Base-by-base conservation (phyloP, 805 yeast genomes). In the Soucietia sequanensis region DNA sequence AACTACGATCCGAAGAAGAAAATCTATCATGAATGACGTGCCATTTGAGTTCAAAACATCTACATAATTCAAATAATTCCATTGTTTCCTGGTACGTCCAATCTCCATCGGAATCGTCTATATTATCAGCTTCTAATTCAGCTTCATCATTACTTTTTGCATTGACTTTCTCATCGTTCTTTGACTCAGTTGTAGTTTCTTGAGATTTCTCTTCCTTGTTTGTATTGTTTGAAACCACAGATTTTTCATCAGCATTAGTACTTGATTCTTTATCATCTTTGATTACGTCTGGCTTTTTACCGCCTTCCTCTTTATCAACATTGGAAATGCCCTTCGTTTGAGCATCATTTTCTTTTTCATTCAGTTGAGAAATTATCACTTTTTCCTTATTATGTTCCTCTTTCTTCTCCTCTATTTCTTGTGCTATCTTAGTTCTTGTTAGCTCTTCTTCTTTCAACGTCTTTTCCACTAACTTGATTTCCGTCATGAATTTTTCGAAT, bases 1-100 rank as follows among this genome's bases (percentile, higher is more conserved):
- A 42, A 0, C 80, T 53, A 20, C 93, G 50, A 29, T 33, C 40
- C 3, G 41, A 38, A 30, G 42, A 65, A 11, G 61, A 62, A 48
- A 68, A 76, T 42, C 87, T 69, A 42, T 87, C 90, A 38, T 76
- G 70, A 30, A 86, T 76, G 6, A 81, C 74, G 20, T 76, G 71
- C 78, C 93, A 78, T 39, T 86, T 68, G 47, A 84, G 65, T 48
- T 84, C 90, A 38, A 61, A 60, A 60, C 62, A 70, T 42, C 60
- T 67, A 54, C 84, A 85, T 12, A 86, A 62, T 2, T 80, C 83
- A 56, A 91, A 89, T n/a, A 93, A 62, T 42, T 84, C 80, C 24
- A 66, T 65, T 0, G 96, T 86, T 57, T 93, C 97, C 31, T 80
- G 81, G 44, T 72, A 84, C 3, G 75, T 62, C 96, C 97, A 89